Base-by-base conservation (phyloP, 1,284 basidiomycete genomes). In the Flammula alnicola region DNA sequence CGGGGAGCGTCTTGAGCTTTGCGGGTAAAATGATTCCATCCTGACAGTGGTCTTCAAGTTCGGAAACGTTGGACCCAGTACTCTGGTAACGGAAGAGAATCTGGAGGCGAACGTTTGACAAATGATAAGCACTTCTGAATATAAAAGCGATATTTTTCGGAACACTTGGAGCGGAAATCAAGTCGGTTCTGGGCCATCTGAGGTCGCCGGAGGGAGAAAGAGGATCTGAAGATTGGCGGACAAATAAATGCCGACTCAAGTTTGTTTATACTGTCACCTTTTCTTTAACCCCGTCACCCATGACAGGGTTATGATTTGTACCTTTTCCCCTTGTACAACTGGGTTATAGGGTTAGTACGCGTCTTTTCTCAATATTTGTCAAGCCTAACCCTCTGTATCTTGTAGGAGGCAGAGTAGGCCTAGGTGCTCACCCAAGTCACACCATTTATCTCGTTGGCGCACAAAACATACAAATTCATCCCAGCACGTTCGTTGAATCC, bases 231-330 rank as follows among this genome's bases (percentile, higher is more conserved):
- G 41, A 32, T 23, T 32, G 31, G 25, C 30, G 41, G 41, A 6
- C 41, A n/a, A 47, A 47, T 39, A 31, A 47, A 38, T 5, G 31
- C 49, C 29, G 54, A 47, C n/a, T n/a, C n/a, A n/a, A n/a, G n/a
- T 48, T 42, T 53, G 55, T 56, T 54, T 54, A 44, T 43, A 22
- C 42, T 11, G 30, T 33, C 25, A 19, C 38, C 46, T 37, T 44
- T 52, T 49, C 50, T 55, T 58, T 50, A 53, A 56, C 52, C 59
- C 54, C 51, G 48, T 55, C 52, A 48, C 47, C 44, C 49, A 57
- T 58, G 54, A 49, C 44, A 33, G 51, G 49, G 49, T 45, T 46
- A 44, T 49, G 49, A 50, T 51, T 49, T 45, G 44, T 49, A 47
- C 39, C 52, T 48, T 53, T 51, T 35, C 35, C 14, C 16, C 49